phyloP scores from a whole-genome alignment of 306 rosid species.

The Vigna trinervia region DNA sequence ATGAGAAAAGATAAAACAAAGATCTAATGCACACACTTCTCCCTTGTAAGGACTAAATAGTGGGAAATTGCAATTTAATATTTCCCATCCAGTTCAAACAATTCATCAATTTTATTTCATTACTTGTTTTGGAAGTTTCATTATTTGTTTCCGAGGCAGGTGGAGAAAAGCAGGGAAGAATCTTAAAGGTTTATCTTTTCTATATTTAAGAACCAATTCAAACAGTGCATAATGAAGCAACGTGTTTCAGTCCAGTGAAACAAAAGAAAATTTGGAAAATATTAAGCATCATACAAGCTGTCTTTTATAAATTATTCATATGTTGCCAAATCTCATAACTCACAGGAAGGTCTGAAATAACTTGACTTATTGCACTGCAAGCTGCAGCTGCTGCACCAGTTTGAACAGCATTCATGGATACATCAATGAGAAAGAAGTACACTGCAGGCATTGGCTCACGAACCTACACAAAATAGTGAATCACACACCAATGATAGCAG shows the following conservation, averaged over 20 bases:
- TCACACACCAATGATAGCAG: constrained; percentile 30
- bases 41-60: constrained; percentile 20
- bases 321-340: constrained; percentile 52
- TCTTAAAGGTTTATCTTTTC: constrained; percentile 16
- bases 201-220: constrained; percentile 22
- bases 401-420: constrained; percentile 94
- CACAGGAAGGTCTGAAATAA: constrained; percentile 92
- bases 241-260: constrained; percentile 40
- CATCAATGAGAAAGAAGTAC: constrained; percentile 94
- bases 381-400: constrained; percentile 99
- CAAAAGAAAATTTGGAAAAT: constrained; percentile 34
- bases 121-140: not conserved
- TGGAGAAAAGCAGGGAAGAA: constrained; percentile 9
- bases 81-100: constrained; percentile 26
- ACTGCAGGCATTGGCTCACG: constrained; percentile 99
- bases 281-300: constrained; percentile 28
- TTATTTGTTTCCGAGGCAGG: constrained; percentile 22
- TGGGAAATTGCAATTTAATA: constrained; percentile 10
- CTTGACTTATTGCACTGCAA: constrained; percentile 97
- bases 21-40: not conserved
- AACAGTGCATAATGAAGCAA: constrained; percentile 30
- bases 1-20: constrained; percentile 22
- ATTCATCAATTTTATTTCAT: not conserved
- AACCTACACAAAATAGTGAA: constrained; percentile 61
- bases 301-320: constrained; percentile 28